Conservation (phyloP, 345 rosid species). For the Populus euphratica region DNA sequence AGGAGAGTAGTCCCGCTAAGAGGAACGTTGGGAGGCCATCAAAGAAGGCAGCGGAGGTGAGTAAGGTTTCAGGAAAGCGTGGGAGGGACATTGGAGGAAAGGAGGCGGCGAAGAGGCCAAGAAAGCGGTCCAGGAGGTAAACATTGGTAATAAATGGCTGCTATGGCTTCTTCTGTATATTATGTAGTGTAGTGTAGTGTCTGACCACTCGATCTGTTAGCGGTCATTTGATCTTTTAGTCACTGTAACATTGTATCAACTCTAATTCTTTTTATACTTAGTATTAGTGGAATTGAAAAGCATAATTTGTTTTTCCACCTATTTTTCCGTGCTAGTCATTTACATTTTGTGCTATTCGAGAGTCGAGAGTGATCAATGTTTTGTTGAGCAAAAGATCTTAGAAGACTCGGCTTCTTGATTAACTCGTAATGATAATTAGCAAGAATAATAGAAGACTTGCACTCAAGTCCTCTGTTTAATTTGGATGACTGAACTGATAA, state of each 20-base stretch:
- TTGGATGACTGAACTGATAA: neutral
- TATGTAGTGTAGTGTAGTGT: neutral
- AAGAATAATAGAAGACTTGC: neutral
- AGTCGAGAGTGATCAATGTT: neutral
- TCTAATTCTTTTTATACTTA: neutral
- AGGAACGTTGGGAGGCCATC: conserved; percentile 46
- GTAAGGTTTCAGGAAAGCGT: conserved; percentile 43
- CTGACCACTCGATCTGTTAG: neutral
- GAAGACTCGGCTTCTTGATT: neutral
- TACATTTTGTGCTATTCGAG: neutral
- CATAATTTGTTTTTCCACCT: neutral
- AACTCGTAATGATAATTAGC: neutral
- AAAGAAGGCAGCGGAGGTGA: conserved; percentile 35
- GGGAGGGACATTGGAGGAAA: conserved; percentile 37
- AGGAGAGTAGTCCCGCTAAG: conserved; percentile 37
- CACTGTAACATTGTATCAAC: conserved; percentile 6
- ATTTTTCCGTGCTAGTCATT: neutral
- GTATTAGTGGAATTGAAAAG: neutral
- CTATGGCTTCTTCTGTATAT: neutral
- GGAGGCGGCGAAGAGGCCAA: conserved; percentile 44
- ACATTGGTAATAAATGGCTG: neutral
- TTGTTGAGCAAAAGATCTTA: neutral
- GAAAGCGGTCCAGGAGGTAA: conserved; percentile 45
- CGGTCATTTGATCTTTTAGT: neutral
- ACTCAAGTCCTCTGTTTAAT: neutral